Evolutionary conservation across 208 protist species (phyloP).

Genomic region (Trichomonas gallinae): DNA sequence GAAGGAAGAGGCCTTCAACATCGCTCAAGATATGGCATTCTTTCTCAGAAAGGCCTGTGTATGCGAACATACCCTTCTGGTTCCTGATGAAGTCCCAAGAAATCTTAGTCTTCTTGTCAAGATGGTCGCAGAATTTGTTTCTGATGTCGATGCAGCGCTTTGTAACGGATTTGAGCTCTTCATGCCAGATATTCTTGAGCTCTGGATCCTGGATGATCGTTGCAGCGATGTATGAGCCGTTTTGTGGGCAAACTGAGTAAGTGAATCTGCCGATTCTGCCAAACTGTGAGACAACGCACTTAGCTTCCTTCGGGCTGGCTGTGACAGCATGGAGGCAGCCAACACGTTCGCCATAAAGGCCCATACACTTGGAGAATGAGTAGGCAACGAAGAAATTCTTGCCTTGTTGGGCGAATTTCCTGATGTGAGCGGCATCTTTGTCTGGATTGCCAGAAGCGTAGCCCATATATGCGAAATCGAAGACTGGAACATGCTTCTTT

Average conservation of each 20-base stretch:
- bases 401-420: not conserved
- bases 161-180: not conserved
- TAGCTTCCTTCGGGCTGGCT: not conserved
- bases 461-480: not conserved
- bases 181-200: not conserved
- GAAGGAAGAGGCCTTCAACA: not conserved
- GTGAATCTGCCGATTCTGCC: not conserved
- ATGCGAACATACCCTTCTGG: not conserved
- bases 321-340: not conserved
- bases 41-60: not conserved
- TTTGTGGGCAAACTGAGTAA: not conserved
- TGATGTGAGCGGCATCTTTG: not conserved
- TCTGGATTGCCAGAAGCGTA: not conserved
- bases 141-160: not conserved
- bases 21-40: not conserved
- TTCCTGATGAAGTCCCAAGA: not conserved
- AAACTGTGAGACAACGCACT: not conserved
- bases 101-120: not conserved
- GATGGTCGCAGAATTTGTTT: not conserved
- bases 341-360: slow-evolving; percentile 29
- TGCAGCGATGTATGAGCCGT: not conserved
- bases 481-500: not conserved
- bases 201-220: not conserved
- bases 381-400: not conserved
- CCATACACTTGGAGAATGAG: slow-evolving; percentile 5